Evolutionary conservation across 495 filamentous ascomycete species (phyloP).

Genomic region (Lasiosphaeria hispida): DNA sequence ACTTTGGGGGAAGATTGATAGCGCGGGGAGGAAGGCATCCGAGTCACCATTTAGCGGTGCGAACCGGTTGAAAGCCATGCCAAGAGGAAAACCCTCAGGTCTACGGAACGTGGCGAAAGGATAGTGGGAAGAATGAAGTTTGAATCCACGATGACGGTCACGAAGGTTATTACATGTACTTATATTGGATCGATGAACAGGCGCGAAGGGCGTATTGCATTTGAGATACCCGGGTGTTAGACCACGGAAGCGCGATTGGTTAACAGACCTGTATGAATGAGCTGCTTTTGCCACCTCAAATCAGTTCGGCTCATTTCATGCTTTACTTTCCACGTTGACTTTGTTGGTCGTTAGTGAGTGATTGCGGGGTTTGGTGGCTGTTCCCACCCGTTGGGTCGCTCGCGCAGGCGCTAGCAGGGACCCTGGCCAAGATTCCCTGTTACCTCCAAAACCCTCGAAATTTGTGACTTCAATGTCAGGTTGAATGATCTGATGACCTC

Average conservation of each 20-base stretch:
- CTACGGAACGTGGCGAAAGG: constrained; percentile 23
- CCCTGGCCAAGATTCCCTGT: too few relatives aligned
- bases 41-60: constrained; percentile 48
- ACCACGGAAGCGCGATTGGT: neutral
- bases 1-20: constrained; percentile 67
- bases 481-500: too few relatives aligned
- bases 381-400: too few relatives aligned
- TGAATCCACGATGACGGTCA: neutral
- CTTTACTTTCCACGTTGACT: too few relatives aligned
- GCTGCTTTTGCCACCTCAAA: too few relatives aligned
- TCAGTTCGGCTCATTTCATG: too few relatives aligned
- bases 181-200: neutral
- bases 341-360: too few relatives aligned
- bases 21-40: constrained; percentile 45
- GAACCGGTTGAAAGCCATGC: constrained; percentile 12
- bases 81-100: constrained; percentile 20
- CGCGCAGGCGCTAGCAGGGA: too few relatives aligned
- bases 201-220: neutral
- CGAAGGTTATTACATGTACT: neutral
- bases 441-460: too few relatives aligned
- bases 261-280: neutral
- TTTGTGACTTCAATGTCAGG: too few relatives aligned
- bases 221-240: constrained; percentile 10
- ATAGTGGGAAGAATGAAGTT: too few relatives aligned
- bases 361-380: too few relatives aligned